Base-by-base conservation (phyloP, 345 rosid species). In the Noccaea caerulescens region DNA sequence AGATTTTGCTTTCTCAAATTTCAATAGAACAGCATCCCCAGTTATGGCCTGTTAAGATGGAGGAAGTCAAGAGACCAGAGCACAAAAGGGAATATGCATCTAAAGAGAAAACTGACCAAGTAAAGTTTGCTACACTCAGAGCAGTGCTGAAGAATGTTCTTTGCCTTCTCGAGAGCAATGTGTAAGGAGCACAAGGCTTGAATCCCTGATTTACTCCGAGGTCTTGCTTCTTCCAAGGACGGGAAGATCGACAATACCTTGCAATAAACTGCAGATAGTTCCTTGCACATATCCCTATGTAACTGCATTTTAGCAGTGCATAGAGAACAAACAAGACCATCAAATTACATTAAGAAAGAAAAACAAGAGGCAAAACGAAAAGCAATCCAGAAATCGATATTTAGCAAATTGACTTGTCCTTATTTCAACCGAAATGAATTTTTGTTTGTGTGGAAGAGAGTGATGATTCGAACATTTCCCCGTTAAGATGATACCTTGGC, bases 131-230 rank as follows among this genome's bases (percentile, higher is more conserved):
- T 93, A 72, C 89, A 87, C 71, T 84, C 89, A 8, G 93, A 81
- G 78, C 98, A 93, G 79, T 93, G 98, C 71, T 80, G 93, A 71
- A 93, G 97, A 76, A 90, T 69, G 68, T 77, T 87, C 76, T 89
- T 93, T 16, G 97, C 76, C 78, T 90, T 93, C 82, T 93, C 97
- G 39, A 93, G 86, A 37, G 98, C 92, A 69, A 95, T 84, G 67
- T 95, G 98, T 82, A 95, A 84, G 11, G 93, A 87, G 71, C 99
- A 95, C 55, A 95, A 74, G 53, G 98, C 96, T n/a, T 92, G 98
- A 76, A 95, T 92, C 68, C 99, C 99, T 44, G 98, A 88, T 84
- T 81, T 95, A 80, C 98, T 95, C 76, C 97, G 79, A 59, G 99
- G 99, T 56, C 97, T 82, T 73, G 96, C 93, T 23, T 85, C 99